Evolutionary conservation across 2,329 filamentous ascomycete species (phyloP), one percentile per base, ranked within the genome.

Genomic region (Xylaria sp.): DNA sequence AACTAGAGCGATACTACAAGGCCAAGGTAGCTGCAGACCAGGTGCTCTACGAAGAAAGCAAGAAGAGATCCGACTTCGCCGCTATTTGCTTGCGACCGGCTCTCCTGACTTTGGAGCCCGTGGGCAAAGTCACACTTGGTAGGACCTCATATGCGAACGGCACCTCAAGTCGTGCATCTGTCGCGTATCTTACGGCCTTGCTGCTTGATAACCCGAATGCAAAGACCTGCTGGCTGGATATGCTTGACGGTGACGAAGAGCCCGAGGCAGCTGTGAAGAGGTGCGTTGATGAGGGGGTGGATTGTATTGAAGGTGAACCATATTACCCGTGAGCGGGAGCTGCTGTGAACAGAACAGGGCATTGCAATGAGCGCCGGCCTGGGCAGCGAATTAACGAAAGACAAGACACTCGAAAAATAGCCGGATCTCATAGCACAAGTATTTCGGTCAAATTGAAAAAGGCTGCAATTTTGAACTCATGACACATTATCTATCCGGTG

Each of bases 1-100:
- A 74, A 3, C 74, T 88, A 19, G 77, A 82, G 21, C 76, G 75
- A 46, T 89, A 89, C 74, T 87, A 83, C 74, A 75, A 83, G 70
- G 86, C 86, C 64, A 89, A 89, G 74, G 70, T 88, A 15, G 83
- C 79, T 5, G 84, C 86, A 7, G 87, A 89, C 71, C 82, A 87
- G 73, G 79, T 76, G 2, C 76, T 87, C 4, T 84, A 85, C 70
- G 76, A 79, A 46, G 78, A 79, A 10, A 78, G 78, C 33, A 77
- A 77, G 67, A 74, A 77, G 71, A 75, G 72, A 3, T 40, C 74
- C 47, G 35, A 73, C 15, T 78, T 87, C 31, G 77, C 79, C 2
- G 83, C 78, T 58, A 82, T 88, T 67, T 74, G 78, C 70, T 76
- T 89, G 51, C 81, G 86, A 1, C 85, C 86, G 0, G 84, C 81